Conservation (phyloP, 768 basidiomycete species). For the Termitomyces heimii region DNA sequence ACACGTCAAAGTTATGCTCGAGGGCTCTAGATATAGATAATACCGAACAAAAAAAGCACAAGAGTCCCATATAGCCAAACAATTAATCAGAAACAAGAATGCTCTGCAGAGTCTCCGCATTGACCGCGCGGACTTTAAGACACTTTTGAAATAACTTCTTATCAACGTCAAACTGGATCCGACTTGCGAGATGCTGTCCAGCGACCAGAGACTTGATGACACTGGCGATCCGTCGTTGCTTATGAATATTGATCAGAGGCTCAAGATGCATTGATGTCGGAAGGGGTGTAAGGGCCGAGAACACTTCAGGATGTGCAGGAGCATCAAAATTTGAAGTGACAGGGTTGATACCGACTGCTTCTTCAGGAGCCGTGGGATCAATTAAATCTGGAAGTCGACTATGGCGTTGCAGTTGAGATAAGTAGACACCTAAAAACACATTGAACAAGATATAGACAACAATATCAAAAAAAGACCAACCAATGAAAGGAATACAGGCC, state of each 20-base stretch:
- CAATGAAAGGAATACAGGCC: constrained; percentile 79
- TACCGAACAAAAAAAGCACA: constrained; percentile 12
- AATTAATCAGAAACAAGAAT: constrained; percentile 24
- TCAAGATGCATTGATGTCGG: constrained; percentile 77
- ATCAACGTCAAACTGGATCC: constrained; percentile 63
- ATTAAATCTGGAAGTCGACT: constrained; percentile 72
- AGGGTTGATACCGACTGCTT: constrained; percentile 59
- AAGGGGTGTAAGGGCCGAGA: constrained; percentile 63
- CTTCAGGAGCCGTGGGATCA: constrained; percentile 76
- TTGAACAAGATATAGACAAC: not conserved
- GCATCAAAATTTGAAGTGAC: constrained; percentile 58
- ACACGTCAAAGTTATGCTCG: constrained; percentile 8
- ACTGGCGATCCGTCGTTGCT: constrained; percentile 75
- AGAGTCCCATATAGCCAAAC: constrained; percentile 6
- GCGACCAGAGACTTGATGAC: constrained; percentile 78
- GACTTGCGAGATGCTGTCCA: constrained; percentile 77
- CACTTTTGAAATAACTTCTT: constrained; percentile 75
- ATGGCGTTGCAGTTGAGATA: constrained; percentile 62
- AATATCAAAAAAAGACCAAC: constrained; percentile 33
- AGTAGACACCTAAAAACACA: constrained; percentile 55
- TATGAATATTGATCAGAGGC: constrained; percentile 85
- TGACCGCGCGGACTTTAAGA: constrained; percentile 62
- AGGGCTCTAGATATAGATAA: constrained; percentile 14
- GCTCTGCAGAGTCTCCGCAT: constrained; percentile 47
- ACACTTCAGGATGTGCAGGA: constrained; percentile 75